Conservation (phyloP, 371 early-diverging fungal genomes). For the Lichtheimia hyalospora region DNA sequence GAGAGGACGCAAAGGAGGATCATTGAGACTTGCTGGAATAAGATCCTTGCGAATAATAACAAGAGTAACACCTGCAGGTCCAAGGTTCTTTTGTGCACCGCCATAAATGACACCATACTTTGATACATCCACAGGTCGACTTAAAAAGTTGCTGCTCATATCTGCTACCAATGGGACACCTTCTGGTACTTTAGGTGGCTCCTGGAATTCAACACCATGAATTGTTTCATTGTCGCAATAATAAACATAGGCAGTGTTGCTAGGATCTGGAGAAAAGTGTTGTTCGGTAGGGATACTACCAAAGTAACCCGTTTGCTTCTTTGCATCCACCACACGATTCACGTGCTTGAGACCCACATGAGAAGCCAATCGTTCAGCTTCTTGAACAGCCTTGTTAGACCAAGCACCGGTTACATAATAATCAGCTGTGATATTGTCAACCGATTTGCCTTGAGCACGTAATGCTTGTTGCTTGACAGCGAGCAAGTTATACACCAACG, state of each 20-base stretch:
- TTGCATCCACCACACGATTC: slow-evolving; percentile 67
- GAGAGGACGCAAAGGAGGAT: slow-evolving; percentile 63
- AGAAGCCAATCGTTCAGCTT: slow-evolving; percentile 79
- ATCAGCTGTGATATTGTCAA: slow-evolving; percentile 61
- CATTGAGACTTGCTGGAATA: slow-evolving; percentile 48
- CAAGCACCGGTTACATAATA: slow-evolving; percentile 94
- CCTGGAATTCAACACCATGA: slow-evolving; percentile 88
- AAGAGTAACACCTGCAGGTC: slow-evolving; percentile 92
- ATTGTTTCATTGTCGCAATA: slow-evolving; percentile 98
- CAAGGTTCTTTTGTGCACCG: slow-evolving; percentile 98
- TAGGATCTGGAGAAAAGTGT: slow-evolving; percentile 55
- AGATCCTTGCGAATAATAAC: slow-evolving; percentile 91
- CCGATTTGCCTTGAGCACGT: slow-evolving; percentile 23
- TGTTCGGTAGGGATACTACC: slow-evolving; percentile 62
- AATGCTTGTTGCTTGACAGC: slow-evolving; percentile 61
- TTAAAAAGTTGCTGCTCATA: slow-evolving; percentile 93
- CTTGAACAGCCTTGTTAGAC: slow-evolving; percentile 88
- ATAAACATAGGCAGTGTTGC: slow-evolving; percentile 81
- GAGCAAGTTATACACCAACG: slow-evolving; percentile 86
- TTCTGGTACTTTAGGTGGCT: slow-evolving; percentile 58
- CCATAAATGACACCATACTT: slow-evolving; percentile 89
- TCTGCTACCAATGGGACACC: slow-evolving; percentile 89
- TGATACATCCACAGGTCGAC: slow-evolving; percentile 80
- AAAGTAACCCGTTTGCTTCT: slow-evolving; percentile 53
- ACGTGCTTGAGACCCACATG: slow-evolving; percentile 40